A percentile compares a stretch with the other conserved stretches of the same genome.
Conservation (phyloP, 495 filamentous ascomycete genomes). For the Penicillium taxi region DNA sequence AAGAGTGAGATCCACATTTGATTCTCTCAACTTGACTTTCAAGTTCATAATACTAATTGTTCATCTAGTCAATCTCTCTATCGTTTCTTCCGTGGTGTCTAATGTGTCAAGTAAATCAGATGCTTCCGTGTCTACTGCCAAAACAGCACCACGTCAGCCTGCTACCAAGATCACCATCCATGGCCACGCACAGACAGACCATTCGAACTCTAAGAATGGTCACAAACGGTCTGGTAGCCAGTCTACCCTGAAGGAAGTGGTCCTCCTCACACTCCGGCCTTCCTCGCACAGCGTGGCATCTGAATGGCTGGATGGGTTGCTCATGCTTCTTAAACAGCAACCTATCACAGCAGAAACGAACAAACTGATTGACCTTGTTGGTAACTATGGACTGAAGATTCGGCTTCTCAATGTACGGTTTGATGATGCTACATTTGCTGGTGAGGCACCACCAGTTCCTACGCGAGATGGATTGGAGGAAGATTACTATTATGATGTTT, state of each 20-base stretch:
- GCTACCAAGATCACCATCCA: slow-evolving; percentile 89
- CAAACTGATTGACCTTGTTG: slow-evolving; percentile 75
- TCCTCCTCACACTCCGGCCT: slow-evolving; percentile 76
- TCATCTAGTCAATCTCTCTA: slow-evolving; percentile 66
- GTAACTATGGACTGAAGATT: slow-evolving; percentile 89
- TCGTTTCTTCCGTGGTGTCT: slow-evolving; percentile 85
- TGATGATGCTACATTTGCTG: slow-evolving; percentile 53
- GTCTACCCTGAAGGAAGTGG: slow-evolving; percentile 43
- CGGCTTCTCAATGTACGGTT: slow-evolving; percentile 85
- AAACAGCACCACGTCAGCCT: slow-evolving; percentile 41
- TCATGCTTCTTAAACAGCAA: slow-evolving; percentile 91
- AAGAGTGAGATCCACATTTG: slow-evolving; percentile 62
- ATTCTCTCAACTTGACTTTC: neutral
- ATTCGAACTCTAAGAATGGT: slow-evolving; percentile 20
- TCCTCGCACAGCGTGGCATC: slow-evolving; percentile 74
- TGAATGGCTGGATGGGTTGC: slow-evolving; percentile 92
- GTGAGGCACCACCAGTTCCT: slow-evolving; percentile 39
- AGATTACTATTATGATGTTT: slow-evolving; percentile 49
- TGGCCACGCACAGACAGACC: slow-evolving; percentile 46
- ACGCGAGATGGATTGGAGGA: slow-evolving; percentile 45
- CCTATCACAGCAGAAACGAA: slow-evolving; percentile 95
- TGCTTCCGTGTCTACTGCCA: slow-evolving; percentile 47
- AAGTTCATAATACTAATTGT: slow-evolving; percentile 8
- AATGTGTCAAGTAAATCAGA: slow-evolving; percentile 63
- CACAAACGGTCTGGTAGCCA: slow-evolving; percentile 32